Conservation (phyloP, 2,329 filamentous ascomycete species). For the Aspergillus vadensis region DNA sequence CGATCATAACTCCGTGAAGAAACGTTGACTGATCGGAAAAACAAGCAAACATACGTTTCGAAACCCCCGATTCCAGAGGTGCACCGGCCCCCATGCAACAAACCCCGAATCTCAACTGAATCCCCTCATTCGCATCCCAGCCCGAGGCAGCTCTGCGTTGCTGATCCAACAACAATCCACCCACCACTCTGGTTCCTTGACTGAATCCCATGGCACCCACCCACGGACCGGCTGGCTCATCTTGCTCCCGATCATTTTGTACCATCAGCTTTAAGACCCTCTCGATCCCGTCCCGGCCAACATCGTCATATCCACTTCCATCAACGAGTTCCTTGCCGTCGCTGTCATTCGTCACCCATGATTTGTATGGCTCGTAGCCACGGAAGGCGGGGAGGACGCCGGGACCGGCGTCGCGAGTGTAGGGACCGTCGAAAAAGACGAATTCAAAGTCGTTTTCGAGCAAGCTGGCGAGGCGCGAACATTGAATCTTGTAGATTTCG, state of each 20-base stretch:
- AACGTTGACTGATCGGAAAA: background rate
- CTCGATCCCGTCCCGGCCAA: slow-evolving; percentile 22
- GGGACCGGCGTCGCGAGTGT: slow-evolving; percentile 19
- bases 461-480: slow-evolving; percentile 17
- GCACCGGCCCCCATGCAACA: slow-evolving; percentile 22
- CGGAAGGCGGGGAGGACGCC: slow-evolving; percentile 26
- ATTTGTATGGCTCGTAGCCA: slow-evolving; percentile 20
- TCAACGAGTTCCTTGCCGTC: slow-evolving; percentile 13
- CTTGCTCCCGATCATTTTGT: background rate
- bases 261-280: slow-evolving; percentile 23
- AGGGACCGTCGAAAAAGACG: slow-evolving; percentile 27
- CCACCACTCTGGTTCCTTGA: slow-evolving; percentile 22
- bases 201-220: slow-evolving; percentile 28
- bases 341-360: slow-evolving; percentile 23
- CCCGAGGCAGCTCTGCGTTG: slow-evolving; percentile 16
- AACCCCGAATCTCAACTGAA: slow-evolving; percentile 21
- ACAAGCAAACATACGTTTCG: slow-evolving; percentile 14
- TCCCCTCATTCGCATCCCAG: background rate
- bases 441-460: slow-evolving; percentile 21
- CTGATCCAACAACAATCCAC: slow-evolving; percentile 25
- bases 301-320: slow-evolving; percentile 23
- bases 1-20: background rate
- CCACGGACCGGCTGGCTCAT: slow-evolving; percentile 16
- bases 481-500: slow-evolving; percentile 24
- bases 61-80: slow-evolving; percentile 25